Base-by-base conservation (phyloP, 352 stramenopile species). In the Phytophthora constricta region DNA sequence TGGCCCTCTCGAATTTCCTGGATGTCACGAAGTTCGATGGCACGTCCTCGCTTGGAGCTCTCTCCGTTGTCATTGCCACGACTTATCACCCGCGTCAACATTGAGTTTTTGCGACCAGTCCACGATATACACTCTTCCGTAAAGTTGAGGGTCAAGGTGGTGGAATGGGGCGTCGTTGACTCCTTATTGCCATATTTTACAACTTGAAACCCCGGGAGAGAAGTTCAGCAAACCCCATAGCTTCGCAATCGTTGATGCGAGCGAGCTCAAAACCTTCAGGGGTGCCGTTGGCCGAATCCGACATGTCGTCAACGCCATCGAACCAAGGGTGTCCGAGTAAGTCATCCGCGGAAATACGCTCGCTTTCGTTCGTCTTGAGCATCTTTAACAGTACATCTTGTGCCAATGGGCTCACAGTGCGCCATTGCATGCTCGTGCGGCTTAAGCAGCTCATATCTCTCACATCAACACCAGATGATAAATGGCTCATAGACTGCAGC, bases 381-480 rank as follows among this genome's bases (percentile, higher is more conserved):
- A 95, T 91, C 23, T 77, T 67, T 9, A 89, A 50, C 10, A 95
- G 62, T 11, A 79, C 79, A 19, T 93, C 80, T 69, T 95, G 83
- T 17, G 80, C 86, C 28, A 81, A 43, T 0, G 62, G 64, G 20
- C 72, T 91, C 20, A 93, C 76, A 2, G 62, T 61, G 16, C 66
- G 78, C 86, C 86, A 92, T 51, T 88, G 79, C 1, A 76, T 58
- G 27, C 90, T 93, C 19, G 77, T 76, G 3, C 39, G 69, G 49
- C 72, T 77, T 19, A 95, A 62, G 41, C 86, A 95, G 56, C 84
- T 91, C 86, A 95, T 93, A 70, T 95, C 84, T 11, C 84, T 84
- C 22, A 92, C 76, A 58, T 95, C 86, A 0, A 87, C 66, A n/a
- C 71, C 78, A 26, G 75, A 68, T 1, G 82, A 72, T 45, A 93